Conservation (phyloP, 345 rosid genomes). For the Brassica juncea region DNA sequence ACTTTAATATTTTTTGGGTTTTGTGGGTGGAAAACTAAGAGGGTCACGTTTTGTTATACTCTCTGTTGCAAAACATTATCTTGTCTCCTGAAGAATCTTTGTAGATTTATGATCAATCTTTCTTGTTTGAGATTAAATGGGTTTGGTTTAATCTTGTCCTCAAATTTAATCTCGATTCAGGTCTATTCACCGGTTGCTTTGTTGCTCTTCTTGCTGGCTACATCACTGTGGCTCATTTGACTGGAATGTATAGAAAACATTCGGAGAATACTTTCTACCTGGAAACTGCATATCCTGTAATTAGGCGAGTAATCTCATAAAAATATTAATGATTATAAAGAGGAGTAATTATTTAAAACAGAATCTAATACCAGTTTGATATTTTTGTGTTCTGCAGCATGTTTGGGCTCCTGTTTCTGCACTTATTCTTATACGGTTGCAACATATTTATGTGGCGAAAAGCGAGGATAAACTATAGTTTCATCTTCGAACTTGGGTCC, state of each 20-base stretch:
- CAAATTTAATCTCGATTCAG: constrained; percentile 43
- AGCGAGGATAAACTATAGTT: constrained; percentile 85
- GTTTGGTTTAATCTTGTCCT: constrained; percentile 3
- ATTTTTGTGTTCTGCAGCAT: constrained; percentile 63
- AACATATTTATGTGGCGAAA: constrained; percentile 92
- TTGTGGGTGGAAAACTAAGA: constrained; percentile 54
- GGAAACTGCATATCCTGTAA: constrained; percentile 95
- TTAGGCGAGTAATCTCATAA: constrained; percentile 64
- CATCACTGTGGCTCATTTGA: constrained; percentile 78
- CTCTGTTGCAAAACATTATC: constrained; percentile 37
- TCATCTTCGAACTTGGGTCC: constrained; percentile 84
- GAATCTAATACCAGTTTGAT: constrained; percentile 20
- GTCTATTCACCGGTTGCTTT: constrained; percentile 92
- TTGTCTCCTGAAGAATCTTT: constrained; percentile 34
- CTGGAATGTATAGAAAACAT: constrained; percentile 74
- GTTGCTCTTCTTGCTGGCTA: constrained; percentile 86
- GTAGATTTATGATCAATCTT: neutral
- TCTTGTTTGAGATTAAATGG: neutral
- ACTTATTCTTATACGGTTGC: constrained; percentile 89
- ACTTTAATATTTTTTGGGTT: constrained; percentile 16
- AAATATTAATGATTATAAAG: neutral
- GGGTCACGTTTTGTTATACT: constrained; percentile 44
- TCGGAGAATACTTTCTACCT: constrained; percentile 68
- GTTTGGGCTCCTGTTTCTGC: constrained; percentile 86
- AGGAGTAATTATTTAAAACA: neutral